Evolutionary conservation across 2,329 filamentous ascomycete species (phyloP), one percentile per base, ranked within the genome.

Genomic region (Colletotrichum gigasporum): DNA sequence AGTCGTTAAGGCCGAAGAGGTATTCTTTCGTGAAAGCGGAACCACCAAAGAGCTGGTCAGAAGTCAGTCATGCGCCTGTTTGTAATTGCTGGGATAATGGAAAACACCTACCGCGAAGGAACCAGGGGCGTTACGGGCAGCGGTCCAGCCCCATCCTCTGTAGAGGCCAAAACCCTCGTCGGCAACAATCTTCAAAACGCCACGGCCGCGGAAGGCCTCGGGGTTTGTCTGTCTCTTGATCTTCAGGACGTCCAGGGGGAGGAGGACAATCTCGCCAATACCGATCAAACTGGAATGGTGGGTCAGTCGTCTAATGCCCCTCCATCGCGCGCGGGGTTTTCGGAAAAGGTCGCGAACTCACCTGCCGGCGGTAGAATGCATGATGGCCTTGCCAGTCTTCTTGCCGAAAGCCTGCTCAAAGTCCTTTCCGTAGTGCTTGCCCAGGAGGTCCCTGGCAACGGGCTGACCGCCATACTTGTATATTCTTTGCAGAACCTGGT

Each of bases 161-260:
- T 99, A 99, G 53, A 99, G 83, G 51, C 94, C 94, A 74, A 98
- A 96, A 34, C 96, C 96, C 80, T 99, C 96, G 75, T 99, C 96
- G 63, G 88, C 87, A 67, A 99, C 87, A 69, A 99, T 98, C 80
- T 87, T 91, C 76, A 98, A 82, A 65, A 99, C 85, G 67, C 96
- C 96, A 73, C 96, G 92, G 71, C 95, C 95, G 70, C 94, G 89
- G 89, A 99, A 99, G 34, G 96, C 94, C 76, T 98, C 96, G 39
- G 96, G 96, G 85, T 99, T 99, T 70, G 96, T 99, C 84, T 99
- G 96, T 73, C 96, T 90, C 88, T 99, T 99, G 84, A 99, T 99
- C 88, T 99, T 99, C 68, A 99, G 87, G 37, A 99, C 95, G 72
- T 99, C 96, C 66, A 99, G 88, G 41, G 96, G 96, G 39, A 99